Evolutionary conservation across 768 basidiomycete species (phyloP).

Genomic region (Psilocybe tampanensis): DNA sequence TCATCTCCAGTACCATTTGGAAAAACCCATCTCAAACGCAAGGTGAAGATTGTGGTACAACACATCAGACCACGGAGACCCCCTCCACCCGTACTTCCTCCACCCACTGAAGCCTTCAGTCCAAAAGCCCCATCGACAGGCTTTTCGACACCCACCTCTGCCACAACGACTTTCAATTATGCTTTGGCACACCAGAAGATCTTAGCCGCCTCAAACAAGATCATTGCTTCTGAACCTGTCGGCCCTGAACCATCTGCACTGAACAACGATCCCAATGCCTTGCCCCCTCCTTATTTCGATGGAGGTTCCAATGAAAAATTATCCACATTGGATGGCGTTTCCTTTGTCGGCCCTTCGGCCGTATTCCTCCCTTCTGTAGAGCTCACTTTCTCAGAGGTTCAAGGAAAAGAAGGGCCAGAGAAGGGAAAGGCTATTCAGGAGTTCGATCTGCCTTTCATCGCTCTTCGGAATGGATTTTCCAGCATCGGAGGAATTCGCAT

Average conservation of each 20-base stretch:
- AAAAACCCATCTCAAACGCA: constrained; percentile 34
- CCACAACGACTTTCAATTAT: constrained; percentile 51
- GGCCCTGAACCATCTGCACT: constrained; percentile 18
- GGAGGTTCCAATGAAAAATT: constrained; percentile 34
- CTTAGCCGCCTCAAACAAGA: constrained; percentile 43
- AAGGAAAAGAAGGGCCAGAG: constrained; percentile 17
- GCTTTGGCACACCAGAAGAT: constrained; percentile 54
- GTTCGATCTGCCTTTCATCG: constrained; percentile 67
- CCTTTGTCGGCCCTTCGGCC: constrained; percentile 55
- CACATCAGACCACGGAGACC: constrained; percentile 53
- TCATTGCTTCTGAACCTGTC: constrained; percentile 24
- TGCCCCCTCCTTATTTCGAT: constrained; percentile 53
- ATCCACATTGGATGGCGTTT: constrained; percentile 32
- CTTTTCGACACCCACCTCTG: constrained; percentile 53
- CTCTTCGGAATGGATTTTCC: constrained; percentile 59
- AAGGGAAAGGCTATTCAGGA: constrained; percentile 48
- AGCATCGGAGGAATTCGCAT: constrained; percentile 74
- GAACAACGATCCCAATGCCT: constrained; percentile 14
- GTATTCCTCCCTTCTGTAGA: constrained; percentile 47
- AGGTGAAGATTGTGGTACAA: constrained; percentile 62
- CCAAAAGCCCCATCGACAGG: constrained; percentile 49
- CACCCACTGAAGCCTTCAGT: constrained; percentile 29
- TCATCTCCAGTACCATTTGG: constrained; percentile 44
- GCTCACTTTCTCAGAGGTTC: constrained; percentile 25
- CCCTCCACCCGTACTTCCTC: constrained; percentile 19